Base-by-base conservation (phyloP, 2,329 filamentous ascomycete species). In the Pestalotiopsis sp. region DNA sequence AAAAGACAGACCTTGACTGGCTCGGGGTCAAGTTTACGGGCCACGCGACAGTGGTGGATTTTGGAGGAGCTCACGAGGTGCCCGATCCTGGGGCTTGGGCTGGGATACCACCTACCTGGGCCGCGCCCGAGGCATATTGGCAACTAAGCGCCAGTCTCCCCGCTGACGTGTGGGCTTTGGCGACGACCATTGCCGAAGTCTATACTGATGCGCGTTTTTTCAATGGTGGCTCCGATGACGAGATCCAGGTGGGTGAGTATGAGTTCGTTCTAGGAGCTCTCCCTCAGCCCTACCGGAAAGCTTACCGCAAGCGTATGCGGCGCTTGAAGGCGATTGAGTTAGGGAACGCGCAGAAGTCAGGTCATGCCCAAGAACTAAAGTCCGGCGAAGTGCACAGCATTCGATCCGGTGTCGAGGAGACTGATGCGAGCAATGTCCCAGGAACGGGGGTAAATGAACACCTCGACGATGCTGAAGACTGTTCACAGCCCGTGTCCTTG, bases 211-310 rank as follows among this genome's bases (percentile, higher is more conserved):
- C 38, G 20, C 14, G 25, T 14, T 49, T 64, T 2, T 64, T 49
- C 23, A 13, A 64, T 27, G 31, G 31, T 1, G 17, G 13, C 20
- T 31, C 17, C n/a, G 36, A 52, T 27, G 39, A 49, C n/a, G 20
- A 49, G 13, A 23, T 12, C 14, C 23, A 25, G n/a, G 38, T 49
- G 25, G 60, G 27, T 20, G 59, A 64, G 17, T 41, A 41, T 13
- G 66, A 67, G 39, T 64, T 64, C 23, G 25, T 64, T 0, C 20
- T 67, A 2, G 66, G 66, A 14, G 14, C 60, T 27, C 25, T 67
- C 23, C 66, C 66, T 20, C 12, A 59, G 23, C 59, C n/a, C 9
- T 67, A 64, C 25, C 41, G 66, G 12, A 31, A 14, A 20, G 31
- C 27, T 36, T 39, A 62, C 11, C 20, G 11, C 12, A 17, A 27